Base-by-base conservation (phyloP, 2,329 filamentous ascomycete species). In the Setomelanomma holmii region DNA sequence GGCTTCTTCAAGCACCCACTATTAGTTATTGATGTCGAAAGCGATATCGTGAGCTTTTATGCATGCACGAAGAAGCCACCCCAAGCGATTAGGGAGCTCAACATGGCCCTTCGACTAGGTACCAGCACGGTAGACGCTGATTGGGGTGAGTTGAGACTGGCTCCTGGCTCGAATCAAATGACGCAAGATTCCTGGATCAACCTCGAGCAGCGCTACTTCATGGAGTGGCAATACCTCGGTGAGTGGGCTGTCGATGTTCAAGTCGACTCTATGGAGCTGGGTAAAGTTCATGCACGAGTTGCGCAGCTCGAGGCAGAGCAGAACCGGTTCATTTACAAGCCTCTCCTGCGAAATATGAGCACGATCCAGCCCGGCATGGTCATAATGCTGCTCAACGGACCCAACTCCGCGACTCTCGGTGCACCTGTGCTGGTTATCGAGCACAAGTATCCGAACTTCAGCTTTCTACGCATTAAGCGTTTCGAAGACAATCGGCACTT, bases 241-340 rank as follows among this genome's bases (percentile, higher is more conserved):
- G 30, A 41, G 5, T 62, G 60, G 56, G 45, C 14, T 11, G 19
- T 47, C 1, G 21, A 60, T 16, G 58, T 64, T 1, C 19, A 12
- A n/a, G 35, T 60, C 16, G 33, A 53, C 4, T 11, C 27, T 3
- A n/a, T 8, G n/a, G 51, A 63, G 5, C 10, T 46, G 10, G 22
- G 21, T 27, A 66, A 68, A 45, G 34, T 65, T 3, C 19, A 30
- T 11, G 30, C 33, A 14, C 53, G 53, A 10, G 20, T 66, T 10
- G 14, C 48, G 2, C 17, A 51, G 30, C 49, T 65, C 2, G 64
- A 68, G 44, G 53, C 56, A 6, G n/a, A 54, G 4, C 61, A 65
- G 42, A 68, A 65, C 21, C 54, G 63, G 3, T 65, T 48, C 41
- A 48, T 65, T 14, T 68, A 64, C 57, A 64, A 66, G 47, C 60